Evolutionary conservation across 1,139 yeast species (phyloP), one percentile per base, ranked within the genome.

Genomic region (Pichia sp.): DNA sequence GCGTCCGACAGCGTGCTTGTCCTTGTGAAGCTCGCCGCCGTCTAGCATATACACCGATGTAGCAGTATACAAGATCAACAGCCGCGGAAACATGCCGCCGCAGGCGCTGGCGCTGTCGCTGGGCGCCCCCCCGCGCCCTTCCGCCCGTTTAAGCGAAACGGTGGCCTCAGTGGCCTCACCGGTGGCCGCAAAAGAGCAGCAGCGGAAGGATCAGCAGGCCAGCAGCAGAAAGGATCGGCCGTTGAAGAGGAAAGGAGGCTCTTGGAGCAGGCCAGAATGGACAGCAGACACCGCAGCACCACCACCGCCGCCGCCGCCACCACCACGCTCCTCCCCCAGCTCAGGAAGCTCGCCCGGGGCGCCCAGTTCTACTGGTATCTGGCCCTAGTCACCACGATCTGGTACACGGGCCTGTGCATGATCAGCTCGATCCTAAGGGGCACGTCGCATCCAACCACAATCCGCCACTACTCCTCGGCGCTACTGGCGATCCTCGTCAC

Each of bases 281-380:
- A 36, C 40, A 15, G 40, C 40, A 8, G 8, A 8, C 10, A 8
- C 4, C 15, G 15, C 31, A 16, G 31, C 34, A 19, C 30, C 15
- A 3, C 26, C 32, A 15, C 16, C 52, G 8, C 38, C 29, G 26
- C 23, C 3, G 26, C 32, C 23, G 16, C 23, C 8, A n/a, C n/a
- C n/a, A n/a, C n/a, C n/a, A n/a, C n/a, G n/a, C 19, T 49, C 19
- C 30, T 54, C 19, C n/a, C 47, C n/a, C 59, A 58, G 47, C 23
- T 62, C 11, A 52, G 52, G 32, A 50, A 44, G 29, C 54, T 64
- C 8, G 53, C 62, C 7, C 68, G 64, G 54, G 72, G 79, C 1
- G 76, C 76, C 42, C 82, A 80, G 62, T 78, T 80, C 62, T 78
- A 77, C 61, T 80, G 84, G 84, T 80, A 75, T 58, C 55, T 78